phyloP scores from a whole-genome alignment of 1,284 basidiomycete species.

The Exobasidium rhododendri region DNA sequence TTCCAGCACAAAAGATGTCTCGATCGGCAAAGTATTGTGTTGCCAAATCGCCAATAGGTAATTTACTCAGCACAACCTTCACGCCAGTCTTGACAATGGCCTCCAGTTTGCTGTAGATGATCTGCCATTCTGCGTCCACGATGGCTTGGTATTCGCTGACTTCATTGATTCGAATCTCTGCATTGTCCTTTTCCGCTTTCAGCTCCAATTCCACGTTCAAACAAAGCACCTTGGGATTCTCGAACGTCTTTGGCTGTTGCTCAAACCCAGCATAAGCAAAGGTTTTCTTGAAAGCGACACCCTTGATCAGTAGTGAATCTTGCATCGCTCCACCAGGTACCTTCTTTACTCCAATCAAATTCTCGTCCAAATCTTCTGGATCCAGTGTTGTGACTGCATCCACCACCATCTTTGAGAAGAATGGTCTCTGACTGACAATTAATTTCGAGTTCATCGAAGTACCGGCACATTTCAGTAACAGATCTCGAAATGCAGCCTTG shows the following conservation, averaged over 20 bases:
- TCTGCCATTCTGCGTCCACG: constrained; percentile 99
- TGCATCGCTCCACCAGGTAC: constrained; percentile 98
- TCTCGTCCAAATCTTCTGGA: constrained; percentile 89
- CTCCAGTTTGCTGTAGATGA: constrained; percentile 96
- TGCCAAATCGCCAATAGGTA: constrained; percentile 96
- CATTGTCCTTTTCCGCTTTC: constrained; percentile 99
- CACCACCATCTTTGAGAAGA: constrained; percentile 98
- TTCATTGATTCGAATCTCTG: constrained; percentile 92
- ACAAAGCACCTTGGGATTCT: constrained; percentile 82
- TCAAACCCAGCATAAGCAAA: constrained; percentile 99
- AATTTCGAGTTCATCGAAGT: constrained; percentile 99
- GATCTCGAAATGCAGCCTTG: constrained; percentile 77
- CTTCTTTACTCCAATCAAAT: constrained; percentile 96
- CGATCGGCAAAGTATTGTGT: constrained; percentile 99
- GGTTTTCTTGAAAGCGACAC: constrained; percentile 99
- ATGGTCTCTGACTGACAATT: constrained; percentile 97
- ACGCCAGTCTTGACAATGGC: constrained; percentile 95
- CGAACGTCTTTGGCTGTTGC: constrained; percentile 94
- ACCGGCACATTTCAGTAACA: constrained; percentile 91
- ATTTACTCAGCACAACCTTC: constrained; percentile 93
- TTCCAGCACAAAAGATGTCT: constrained; percentile 97
- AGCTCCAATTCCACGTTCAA: constrained; percentile 98
- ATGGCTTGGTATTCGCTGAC: constrained; percentile 89
- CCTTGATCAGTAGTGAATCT: constrained; percentile 79
- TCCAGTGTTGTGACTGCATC: constrained; percentile 80